Evolutionary conservation across 2,329 filamentous ascomycete genomes (phyloP).

Genomic region (Stagonosporopsis rhizophila): DNA sequence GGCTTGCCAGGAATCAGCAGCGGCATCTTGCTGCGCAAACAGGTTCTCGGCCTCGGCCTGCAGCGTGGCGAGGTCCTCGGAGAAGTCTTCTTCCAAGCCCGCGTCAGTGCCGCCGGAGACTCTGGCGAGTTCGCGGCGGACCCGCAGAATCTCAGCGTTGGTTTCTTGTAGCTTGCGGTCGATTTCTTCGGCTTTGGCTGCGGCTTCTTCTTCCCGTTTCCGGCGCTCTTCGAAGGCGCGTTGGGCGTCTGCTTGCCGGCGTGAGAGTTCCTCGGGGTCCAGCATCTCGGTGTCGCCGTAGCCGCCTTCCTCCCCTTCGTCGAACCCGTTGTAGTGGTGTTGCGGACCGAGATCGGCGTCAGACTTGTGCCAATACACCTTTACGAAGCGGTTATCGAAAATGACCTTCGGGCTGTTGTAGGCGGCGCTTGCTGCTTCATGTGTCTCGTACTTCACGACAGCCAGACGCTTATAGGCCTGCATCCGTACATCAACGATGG

Average conservation of each 20-base stretch:
- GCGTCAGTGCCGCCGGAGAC: conserved; percentile 34
- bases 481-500: conserved; percentile 68
- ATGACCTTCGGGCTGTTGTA: conserved; percentile 80
- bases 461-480: conserved; percentile 72
- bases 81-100: conserved; percentile 21
- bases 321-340: neutral
- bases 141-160: conserved; percentile 67
- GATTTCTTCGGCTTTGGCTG: conserved; percentile 67
- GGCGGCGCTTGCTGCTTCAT: conserved; percentile 71
- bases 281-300: conserved; percentile 58
- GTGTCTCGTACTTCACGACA: conserved; percentile 71
- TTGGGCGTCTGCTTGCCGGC: conserved; percentile 75
- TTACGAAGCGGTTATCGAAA: conserved; percentile 86
- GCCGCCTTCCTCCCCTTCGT: conserved; percentile 28
- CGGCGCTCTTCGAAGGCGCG: conserved; percentile 70
- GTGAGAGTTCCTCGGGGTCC: conserved; percentile 73
- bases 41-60: conserved; percentile 65
- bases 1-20: conserved; percentile 23
- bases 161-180: conserved; percentile 70
- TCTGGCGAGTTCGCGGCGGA: conserved; percentile 69
- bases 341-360: conserved; percentile 18
- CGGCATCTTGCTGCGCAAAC: conserved; percentile 64
- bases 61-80: conserved; percentile 31
- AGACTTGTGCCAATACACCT: conserved; percentile 77
- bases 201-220: conserved; percentile 68